A percentile compares a stretch with the other conserved stretches of the same genome.
phyloP scores from a whole-genome alignment of 2,329 filamentous ascomycete genomes.

The Alternaria ventricosa region DNA sequence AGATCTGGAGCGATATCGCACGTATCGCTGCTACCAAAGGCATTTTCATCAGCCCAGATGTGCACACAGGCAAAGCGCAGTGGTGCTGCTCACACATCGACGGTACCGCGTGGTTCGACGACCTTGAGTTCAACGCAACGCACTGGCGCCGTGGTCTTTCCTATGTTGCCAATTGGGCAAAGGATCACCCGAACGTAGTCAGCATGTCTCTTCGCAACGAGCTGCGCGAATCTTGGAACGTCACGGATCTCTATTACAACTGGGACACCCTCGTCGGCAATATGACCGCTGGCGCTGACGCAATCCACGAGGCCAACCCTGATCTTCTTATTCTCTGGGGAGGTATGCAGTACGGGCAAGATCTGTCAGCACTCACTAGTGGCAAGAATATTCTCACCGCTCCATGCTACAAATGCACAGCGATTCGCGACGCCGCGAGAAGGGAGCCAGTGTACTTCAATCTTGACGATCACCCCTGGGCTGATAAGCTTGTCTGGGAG shows the following conservation, averaged over 20 bases:
- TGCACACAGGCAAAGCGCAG: constrained; percentile 40
- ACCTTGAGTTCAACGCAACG: constrained; percentile 60
- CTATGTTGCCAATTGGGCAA: constrained; percentile 61
- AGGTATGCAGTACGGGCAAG: constrained; percentile 61
- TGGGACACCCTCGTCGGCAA: constrained; percentile 47
- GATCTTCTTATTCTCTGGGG: constrained; percentile 63
- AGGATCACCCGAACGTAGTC: constrained; percentile 58
- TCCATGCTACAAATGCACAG: constrained; percentile 50
- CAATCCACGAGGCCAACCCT: constrained; percentile 61
- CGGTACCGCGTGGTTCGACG: constrained; percentile 66
- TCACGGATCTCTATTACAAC: constrained; percentile 37
- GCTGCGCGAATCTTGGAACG: constrained; percentile 50
- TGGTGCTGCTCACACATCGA: constrained; percentile 52
- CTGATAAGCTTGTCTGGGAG: constrained; percentile 66
- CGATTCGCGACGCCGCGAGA: constrained; percentile 52
- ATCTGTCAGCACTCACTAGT: constrained; percentile 54
- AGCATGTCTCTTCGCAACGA: constrained; percentile 66
- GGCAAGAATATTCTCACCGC: constrained; percentile 47
- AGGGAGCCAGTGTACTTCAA: constrained; percentile 56
- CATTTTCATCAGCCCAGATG: constrained; percentile 42
- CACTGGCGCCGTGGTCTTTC: constrained; percentile 62
- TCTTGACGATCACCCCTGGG: constrained; percentile 55
- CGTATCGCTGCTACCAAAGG: constrained; percentile 36
- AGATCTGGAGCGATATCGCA: constrained; percentile 44
- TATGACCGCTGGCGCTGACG: constrained; percentile 56